Evolutionary conservation across 805 yeast species (phyloP).

Genomic region (Nakazawaea siamensis): DNA sequence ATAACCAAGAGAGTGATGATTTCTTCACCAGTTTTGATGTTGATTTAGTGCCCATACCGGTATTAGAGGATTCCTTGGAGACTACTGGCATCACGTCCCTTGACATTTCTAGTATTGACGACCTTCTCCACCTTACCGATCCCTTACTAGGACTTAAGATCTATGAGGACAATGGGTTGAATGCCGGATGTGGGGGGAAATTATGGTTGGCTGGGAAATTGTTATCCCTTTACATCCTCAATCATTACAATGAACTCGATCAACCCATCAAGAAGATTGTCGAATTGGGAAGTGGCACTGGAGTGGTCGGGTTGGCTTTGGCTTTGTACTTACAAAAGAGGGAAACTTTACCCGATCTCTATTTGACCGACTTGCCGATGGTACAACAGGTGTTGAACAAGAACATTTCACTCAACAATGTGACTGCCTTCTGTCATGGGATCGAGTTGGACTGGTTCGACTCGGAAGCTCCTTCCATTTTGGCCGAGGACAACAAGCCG

Average conservation of each 20-base stretch:
- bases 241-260: slow-evolving; percentile 13
- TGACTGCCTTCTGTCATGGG: slow-evolving; percentile 29
- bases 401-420: slow-evolving; percentile 33
- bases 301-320: slow-evolving; percentile 37
- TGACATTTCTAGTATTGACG: slow-evolving; percentile 7
- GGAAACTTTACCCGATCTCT: slow-evolving; percentile 17
- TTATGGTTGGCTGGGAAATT: slow-evolving; percentile 57
- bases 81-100: slow-evolving; percentile 8
- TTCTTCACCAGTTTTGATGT: slow-evolving; percentile 2
- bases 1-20: not conserved
- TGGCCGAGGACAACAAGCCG: slow-evolving; percentile 15
- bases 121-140: not conserved
- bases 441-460: slow-evolving; percentile 40
- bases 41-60: slow-evolving; percentile 7
- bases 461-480: slow-evolving; percentile 26
- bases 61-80: slow-evolving; percentile 3
- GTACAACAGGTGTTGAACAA: slow-evolving; percentile 38
- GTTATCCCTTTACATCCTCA: slow-evolving; percentile 35
- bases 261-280: slow-evolving; percentile 20
- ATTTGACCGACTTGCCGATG: slow-evolving; percentile 41
- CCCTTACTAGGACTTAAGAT: slow-evolving; percentile 26
- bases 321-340: slow-evolving; percentile 20
- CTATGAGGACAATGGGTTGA: slow-evolving; percentile 46
- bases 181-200: slow-evolving; percentile 55
- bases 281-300: slow-evolving; percentile 55